phyloP scores from a whole-genome alignment of 768 basidiomycete species.

The Hericium coralloides region DNA sequence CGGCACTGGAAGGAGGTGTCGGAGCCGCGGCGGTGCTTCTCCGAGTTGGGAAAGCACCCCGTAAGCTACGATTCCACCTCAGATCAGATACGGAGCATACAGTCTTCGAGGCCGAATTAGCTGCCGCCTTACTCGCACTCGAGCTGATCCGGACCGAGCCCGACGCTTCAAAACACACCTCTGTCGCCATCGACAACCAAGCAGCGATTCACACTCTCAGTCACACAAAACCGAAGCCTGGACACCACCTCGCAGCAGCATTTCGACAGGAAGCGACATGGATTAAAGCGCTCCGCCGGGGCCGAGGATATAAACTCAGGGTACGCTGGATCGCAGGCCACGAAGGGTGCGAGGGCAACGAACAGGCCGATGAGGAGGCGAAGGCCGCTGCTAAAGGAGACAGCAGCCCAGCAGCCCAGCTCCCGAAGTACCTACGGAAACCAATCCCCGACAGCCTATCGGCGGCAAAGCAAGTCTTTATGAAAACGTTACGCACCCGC shows the following conservation, averaged over 20 bases:
- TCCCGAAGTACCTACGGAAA: neutral
- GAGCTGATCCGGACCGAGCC: conserved; percentile 16
- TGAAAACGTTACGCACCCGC: neutral
- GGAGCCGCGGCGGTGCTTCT: neutral
- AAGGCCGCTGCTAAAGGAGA: neutral
- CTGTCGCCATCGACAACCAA: conserved; percentile 5
- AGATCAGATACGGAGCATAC: conserved; percentile 11
- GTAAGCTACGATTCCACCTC: neutral
- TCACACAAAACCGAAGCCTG: neutral
- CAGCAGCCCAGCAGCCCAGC: neutral
- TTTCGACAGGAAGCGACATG: neutral
- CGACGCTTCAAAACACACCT: neutral
- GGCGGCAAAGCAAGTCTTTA: neutral
- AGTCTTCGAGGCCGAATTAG: conserved; percentile 22
- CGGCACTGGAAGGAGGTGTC: neutral
- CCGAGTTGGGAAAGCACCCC: neutral
- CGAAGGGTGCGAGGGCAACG: neutral
- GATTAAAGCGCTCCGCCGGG: neutral
- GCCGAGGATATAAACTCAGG: neutral
- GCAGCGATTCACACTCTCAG: neutral
- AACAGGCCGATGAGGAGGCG: neutral
- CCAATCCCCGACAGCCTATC: neutral
- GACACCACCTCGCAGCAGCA: conserved; percentile 3
- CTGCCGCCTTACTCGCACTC: conserved; percentile 19
- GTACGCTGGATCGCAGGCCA: neutral